Evolutionary conservation across 768 basidiomycete species (phyloP), one percentile per base, ranked within the genome.

Genomic region (Roridomyces roridus): DNA sequence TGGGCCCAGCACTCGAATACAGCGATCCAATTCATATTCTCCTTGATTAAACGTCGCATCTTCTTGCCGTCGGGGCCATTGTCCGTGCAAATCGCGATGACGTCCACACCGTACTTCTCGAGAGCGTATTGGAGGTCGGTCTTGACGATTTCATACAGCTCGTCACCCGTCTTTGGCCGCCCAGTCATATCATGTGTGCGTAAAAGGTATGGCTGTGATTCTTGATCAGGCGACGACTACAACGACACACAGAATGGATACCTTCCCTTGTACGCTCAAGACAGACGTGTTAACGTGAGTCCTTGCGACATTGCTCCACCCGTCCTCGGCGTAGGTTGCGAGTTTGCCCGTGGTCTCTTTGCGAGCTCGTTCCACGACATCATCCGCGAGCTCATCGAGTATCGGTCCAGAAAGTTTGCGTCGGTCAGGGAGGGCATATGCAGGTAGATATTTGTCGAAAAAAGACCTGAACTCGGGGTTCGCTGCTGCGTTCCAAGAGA

Each of bases 261-360:
- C 72, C 56, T 54, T 40, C 28, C 57, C 46, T 18, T 70, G 62
- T 2, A 70, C 65, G 26, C 57, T 70, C 21, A 72, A 43, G 55
- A 69, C 65, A 10, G 65, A 67, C 9, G 62, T 58, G 37, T 69
- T 57, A 21, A 72, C 34, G 14, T 63, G 49, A 14, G 53, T 64
- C 46, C 64, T 68, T 10, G 62, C 52, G 17, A 69, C 50, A 57
- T 71, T 69, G 46, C 68, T 70, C 71, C 72, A 73, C 20, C 72
- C 68, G 58, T 73, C 71, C 41, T 67, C 70, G 51, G 70, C 65
- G 6, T 67, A 62, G 5, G 70, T 72, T 10, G 56, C 71, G 14
- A 66, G 51, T 28, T 62, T 55, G 18, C 64, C 65, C n/a, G 59
- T 36, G 12, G 66, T 55, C 43, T 47, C 47, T 11, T 25, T 20